Evolutionary conservation across 805 yeast species (phyloP).

Genomic region (Saccharomycopsis sp.): DNA sequence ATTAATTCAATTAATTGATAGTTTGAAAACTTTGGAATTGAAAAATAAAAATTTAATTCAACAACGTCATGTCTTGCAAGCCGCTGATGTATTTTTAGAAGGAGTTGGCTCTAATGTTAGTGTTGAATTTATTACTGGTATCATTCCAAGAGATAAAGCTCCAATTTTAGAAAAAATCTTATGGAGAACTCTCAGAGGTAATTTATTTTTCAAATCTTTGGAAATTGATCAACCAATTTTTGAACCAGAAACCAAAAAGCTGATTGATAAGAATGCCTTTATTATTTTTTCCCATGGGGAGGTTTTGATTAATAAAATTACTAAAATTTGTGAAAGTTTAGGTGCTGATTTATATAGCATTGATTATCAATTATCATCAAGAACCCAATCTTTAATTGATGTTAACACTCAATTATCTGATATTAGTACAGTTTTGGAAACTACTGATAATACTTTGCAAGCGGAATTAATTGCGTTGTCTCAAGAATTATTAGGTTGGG

Average conservation of each 20-base stretch:
- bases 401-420: slow-evolving; percentile 40
- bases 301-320: slow-evolving; percentile 49
- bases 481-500: slow-evolving; percentile 55
- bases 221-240: slow-evolving; percentile 51
- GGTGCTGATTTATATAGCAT: slow-evolving; percentile 57
- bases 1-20: slow-evolving; percentile 40
- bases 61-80: slow-evolving; percentile 45
- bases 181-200: slow-evolving; percentile 73
- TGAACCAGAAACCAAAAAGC: slow-evolving; percentile 44
- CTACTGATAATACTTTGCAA: slow-evolving; percentile 45
- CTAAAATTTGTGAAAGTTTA: slow-evolving; percentile 61
- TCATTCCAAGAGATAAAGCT: slow-evolving; percentile 54
- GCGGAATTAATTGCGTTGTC: slow-evolving; percentile 63
- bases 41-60: slow-evolving; percentile 57
- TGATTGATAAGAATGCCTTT: slow-evolving; percentile 51
- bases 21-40: slow-evolving; percentile 38
- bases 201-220: slow-evolving; percentile 51
- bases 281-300: slow-evolving; percentile 68
- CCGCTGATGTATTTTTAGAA: slow-evolving; percentile 43
- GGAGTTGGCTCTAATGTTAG: slow-evolving; percentile 17
- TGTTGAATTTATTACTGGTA: slow-evolving; percentile 56
- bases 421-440: slow-evolving; percentile 41
- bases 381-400: slow-evolving; percentile 34
- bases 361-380: slow-evolving; percentile 34
- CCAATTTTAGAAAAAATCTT: slow-evolving; percentile 57